These are phyloP conservation scores for Emergomyces orientalis DNA, from an alignment of 2,329 filamentous ascomycete genomes.

Conservation along the genomic window DNA sequence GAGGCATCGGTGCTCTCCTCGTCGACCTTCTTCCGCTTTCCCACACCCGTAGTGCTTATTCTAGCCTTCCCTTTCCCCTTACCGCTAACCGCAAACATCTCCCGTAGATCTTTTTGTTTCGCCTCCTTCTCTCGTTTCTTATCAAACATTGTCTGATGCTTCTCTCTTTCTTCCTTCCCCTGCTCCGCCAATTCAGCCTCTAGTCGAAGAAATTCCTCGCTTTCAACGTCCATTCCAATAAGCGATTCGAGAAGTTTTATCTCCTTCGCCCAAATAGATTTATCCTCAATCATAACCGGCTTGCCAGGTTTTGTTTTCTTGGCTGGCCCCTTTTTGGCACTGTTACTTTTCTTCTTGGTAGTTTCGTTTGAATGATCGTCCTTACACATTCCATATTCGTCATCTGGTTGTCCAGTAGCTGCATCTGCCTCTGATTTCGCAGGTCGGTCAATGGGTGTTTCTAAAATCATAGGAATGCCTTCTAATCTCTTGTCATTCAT, in stretches of 20 bases:
- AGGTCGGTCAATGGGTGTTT: constrained; percentile 80
- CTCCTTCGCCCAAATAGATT: constrained; percentile 77
- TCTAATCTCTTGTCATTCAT: constrained; percentile 73
- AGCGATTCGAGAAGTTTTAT: constrained; percentile 89
- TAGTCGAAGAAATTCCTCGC: constrained; percentile 59
- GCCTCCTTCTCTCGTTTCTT: constrained; percentile 55
- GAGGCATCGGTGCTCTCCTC: not conserved
- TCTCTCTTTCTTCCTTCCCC: constrained; percentile 62
- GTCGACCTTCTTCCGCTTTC: not conserved
- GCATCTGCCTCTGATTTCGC: constrained; percentile 29
- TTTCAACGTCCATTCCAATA: constrained; percentile 70
- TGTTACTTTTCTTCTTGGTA: constrained; percentile 20
- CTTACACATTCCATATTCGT: constrained; percentile 14
- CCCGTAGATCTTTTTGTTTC: constrained; percentile 36
- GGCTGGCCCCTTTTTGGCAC: constrained; percentile 18
- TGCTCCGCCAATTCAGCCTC: constrained; percentile 57
- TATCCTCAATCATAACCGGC: constrained; percentile 56
- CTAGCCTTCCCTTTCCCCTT: not conserved
- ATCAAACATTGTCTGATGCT: constrained; percentile 69
- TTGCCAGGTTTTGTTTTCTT: constrained; percentile 19
- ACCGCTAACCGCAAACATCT: constrained; percentile 18
- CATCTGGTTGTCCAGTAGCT: constrained; percentile 6
- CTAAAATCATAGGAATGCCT: constrained; percentile 79
- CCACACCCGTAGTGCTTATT: not conserved
- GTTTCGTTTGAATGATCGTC: constrained; percentile 16